Base-by-base conservation (phyloP, 1,284 basidiomycete genomes). In the Schizophyllum amplum region DNA sequence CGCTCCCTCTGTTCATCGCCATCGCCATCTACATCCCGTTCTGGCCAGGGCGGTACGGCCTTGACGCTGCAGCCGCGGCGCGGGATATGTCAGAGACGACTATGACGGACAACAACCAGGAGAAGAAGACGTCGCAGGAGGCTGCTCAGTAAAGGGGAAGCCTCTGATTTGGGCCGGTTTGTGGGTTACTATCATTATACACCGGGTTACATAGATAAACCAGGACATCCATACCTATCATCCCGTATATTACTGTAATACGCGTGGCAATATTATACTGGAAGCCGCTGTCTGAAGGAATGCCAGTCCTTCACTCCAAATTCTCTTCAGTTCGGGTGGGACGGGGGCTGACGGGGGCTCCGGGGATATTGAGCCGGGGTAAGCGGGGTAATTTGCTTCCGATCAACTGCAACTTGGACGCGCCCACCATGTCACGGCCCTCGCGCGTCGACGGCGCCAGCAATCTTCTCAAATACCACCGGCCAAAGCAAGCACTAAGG, bases 1-100 rank as follows among this genome's bases (percentile, higher is more conserved):
- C 85, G 1, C 72, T 85, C 9, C 84, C 83, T 15, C 73, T 88
- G 5, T 77, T 84, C 58, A 66, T 88, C 52, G 83, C 86, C 47
- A 78, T 85, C 57, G 68, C 69, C 1, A 67, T 79, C 7, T 85
- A 82, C 61, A 69, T 77, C 25, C 72, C 77, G 1, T 83, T 82
- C 69, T 85, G 83, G 82, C 84, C 82, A 2, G 81, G 78, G 11
- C 68, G 79, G 58, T 82, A 81, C 66, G 81, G 84, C 47, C 55
- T 57, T 4, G 48, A 63, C n/a, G 59, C 57, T n/a, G 57, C 55
- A 4, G 51, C 53, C 1, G 53, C 50, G 2, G 46, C 4, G 2
- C 22, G 17, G 9, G 47, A 20, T 20, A 24, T 11, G 26, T 57
- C 52, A 56, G 51, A 56, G 42, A 22, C 52, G 24, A 59, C 60